phyloP scores from a whole-genome alignment of 1,284 basidiomycete genomes.

The Tilletia setariae region DNA sequence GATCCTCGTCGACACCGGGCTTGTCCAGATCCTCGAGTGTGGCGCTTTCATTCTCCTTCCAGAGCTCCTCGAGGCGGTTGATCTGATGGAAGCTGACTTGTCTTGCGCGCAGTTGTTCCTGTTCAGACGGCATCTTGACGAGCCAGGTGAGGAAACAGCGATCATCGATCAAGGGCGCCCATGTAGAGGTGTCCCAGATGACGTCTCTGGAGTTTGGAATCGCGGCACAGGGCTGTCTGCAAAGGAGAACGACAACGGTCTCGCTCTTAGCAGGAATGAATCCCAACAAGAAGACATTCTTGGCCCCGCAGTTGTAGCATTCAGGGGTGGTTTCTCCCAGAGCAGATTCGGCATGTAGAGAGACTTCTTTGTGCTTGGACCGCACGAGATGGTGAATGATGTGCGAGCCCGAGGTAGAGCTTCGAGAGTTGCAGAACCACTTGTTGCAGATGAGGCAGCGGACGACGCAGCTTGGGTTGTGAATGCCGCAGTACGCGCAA shows the following conservation, averaged over 20 bases:
- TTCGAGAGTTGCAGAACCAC: conserved; percentile 98
- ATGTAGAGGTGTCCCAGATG: conserved; percentile 94
- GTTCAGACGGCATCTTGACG: conserved; percentile 92
- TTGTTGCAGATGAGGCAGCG: conserved; percentile 93
- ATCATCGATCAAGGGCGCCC: conserved; percentile 98
- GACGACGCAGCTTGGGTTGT: conserved; percentile 93
- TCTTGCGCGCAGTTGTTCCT: conserved; percentile 87
- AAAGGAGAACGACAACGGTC: conserved; percentile 96
- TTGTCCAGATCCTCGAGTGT: conserved; percentile 95
- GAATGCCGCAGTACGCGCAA: conserved; percentile 84
- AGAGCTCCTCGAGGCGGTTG: conserved; percentile 92
- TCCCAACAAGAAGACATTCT: conserved; percentile 98
- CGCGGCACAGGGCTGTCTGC: conserved; percentile 97
- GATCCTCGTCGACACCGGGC: conserved; percentile 68
- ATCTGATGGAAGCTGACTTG: conserved; percentile 97
- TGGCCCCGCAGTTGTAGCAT: conserved; percentile 95
- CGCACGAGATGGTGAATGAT: conserved; percentile 99
- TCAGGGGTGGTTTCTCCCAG: conserved; percentile 96
- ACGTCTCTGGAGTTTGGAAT: conserved; percentile 85
- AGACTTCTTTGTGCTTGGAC: conserved; percentile 98
- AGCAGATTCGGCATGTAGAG: conserved; percentile 88
- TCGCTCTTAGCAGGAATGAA: conserved; percentile 99
- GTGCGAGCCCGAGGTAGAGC: conserved; percentile 87
- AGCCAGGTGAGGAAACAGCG: conserved; percentile 97
- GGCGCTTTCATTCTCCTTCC: conserved; percentile 92